Evolutionary conservation across 169 alveolate genomes (phyloP).

Genomic region (Theileria equi): DNA sequence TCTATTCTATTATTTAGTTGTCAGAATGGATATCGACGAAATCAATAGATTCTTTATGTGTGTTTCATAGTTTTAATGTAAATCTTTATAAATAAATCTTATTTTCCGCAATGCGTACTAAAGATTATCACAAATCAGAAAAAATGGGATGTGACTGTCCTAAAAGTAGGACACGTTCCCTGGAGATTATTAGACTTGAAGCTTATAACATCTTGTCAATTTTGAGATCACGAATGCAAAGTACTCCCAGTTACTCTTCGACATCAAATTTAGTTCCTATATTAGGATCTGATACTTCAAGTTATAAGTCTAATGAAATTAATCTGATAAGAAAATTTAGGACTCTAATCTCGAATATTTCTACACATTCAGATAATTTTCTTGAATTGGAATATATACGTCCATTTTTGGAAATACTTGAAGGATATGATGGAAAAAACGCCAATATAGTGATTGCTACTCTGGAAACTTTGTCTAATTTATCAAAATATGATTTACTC

Average conservation of each 20-base stretch:
- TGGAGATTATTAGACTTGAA: conserved; percentile 44
- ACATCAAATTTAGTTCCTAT: conserved; percentile 58
- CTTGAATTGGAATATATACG: conserved; percentile 22
- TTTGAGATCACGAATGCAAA: conserved; percentile 40
- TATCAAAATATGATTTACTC: conserved; percentile 44
- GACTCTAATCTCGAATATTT: conserved; percentile 20
- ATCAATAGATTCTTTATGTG: too few relatives aligned
- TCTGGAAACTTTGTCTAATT: conserved; percentile 43
- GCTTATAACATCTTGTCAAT: conserved; percentile 59
- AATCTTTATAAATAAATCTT: too few relatives aligned
- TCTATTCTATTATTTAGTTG: too few relatives aligned
- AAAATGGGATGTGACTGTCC: too few relatives aligned
- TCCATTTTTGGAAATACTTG: conserved; percentile 56
- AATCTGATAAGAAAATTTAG: conserved; percentile 41
- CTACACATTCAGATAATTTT: conserved; percentile 19
- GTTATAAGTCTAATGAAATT: conserved; percentile 30
- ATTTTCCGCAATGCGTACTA: too few relatives aligned
- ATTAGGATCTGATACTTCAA: conserved; percentile 45
- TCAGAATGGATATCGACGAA: too few relatives aligned
- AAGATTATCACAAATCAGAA: too few relatives aligned
- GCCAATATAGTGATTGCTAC: conserved; percentile 39
- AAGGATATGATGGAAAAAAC: conserved; percentile 42
- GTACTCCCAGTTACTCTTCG: conserved; percentile 15
- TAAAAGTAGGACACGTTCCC: too few relatives aligned
- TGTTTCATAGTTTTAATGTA: too few relatives aligned